A percentile compares a stretch with the other conserved stretches of the same genome.
Evolutionary conservation across 192 early-diverging fungal genomes (phyloP).

Genomic region (Chytriomyces sp.): DNA sequence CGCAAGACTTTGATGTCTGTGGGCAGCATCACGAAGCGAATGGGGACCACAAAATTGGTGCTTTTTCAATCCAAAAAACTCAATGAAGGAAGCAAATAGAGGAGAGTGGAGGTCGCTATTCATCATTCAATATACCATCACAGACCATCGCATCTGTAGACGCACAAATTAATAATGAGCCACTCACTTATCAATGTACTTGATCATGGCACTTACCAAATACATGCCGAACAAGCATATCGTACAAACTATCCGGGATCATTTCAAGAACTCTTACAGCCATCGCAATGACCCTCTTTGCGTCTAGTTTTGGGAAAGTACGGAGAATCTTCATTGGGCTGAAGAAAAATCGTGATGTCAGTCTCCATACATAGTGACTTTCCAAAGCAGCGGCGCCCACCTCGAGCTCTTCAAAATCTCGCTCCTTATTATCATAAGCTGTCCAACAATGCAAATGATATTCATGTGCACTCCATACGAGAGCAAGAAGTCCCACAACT

Average conservation of each 20-base stretch:
- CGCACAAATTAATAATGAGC: background rate
- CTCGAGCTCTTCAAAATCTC: conserved; percentile 71
- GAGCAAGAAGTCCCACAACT: conserved; percentile 92
- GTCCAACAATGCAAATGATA: conserved; percentile 85
- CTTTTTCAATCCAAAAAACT: background rate
- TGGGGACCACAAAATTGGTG: background rate
- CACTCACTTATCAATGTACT: too few relatives aligned
- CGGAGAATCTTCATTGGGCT: conserved; percentile 75
- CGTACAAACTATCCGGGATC: conserved; percentile 73
- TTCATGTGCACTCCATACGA: conserved; percentile 92
- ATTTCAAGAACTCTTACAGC: conserved; percentile 58
- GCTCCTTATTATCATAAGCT: conserved; percentile 74
- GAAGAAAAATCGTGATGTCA: background rate
- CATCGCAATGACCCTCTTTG: conserved; percentile 57
- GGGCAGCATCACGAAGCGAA: background rate
- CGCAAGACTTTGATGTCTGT: conserved; percentile 8
- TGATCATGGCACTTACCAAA: conserved; percentile 48
- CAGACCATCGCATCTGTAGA: conserved; percentile 27
- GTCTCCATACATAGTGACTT: background rate
- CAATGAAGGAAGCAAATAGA: too few relatives aligned
- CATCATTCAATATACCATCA: conserved; percentile 22
- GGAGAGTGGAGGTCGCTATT: too few relatives aligned
- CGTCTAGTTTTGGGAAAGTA: conserved; percentile 68
- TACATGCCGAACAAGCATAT: conserved; percentile 74
- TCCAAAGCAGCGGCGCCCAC: conserved; percentile 38